Base-by-base conservation (phyloP, 2,329 filamentous ascomycete genomes). In the Lasiodiplodia citricola region DNA sequence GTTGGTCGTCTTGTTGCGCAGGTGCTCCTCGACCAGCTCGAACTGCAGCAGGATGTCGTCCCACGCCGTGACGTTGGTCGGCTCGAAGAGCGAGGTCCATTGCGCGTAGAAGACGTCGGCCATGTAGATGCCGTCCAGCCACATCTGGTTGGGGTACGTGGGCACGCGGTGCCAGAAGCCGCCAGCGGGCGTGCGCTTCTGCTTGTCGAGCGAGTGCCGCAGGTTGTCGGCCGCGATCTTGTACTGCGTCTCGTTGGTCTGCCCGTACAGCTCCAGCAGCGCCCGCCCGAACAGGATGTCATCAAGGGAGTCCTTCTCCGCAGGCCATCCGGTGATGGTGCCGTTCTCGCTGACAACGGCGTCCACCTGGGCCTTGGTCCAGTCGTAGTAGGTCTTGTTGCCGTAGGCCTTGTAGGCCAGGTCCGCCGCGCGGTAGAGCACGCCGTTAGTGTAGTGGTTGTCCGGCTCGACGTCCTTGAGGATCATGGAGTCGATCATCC, bases 261-360 rank as follows among this genome's bases (percentile, higher is more conserved):
- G 74, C 5, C 31, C 58, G 71, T 85, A 84, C 78, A 85, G 82
- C 71, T 80, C 84, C 1, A 88, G 78, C 47, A 86, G 77, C 72
- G 85, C 85, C 71, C 85, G 82, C 8, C 85, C 86, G 38, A 87
- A 80, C 6, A 86, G 83, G 70, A 87, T 82, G 69, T 87, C 83
- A 70, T 80, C 78, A 3, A 80, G 73, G 2, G 84, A 85, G 77
- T 87, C 52, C 51, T 64, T 64, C 38, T 68, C 67, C 23, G 58
- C 23, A 1, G 67, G 67, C 23, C 47, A 68, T 2, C 41, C 51
- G 4, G 37, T 51, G 38, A 68, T 65, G 4, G 81, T 83, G 14
- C 86, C 86, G 51, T 86, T 75, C n/a, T 77, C 72, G 1, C 79
- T 72, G 2, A 88, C 81, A 8, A 87, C 78, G 0, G 79, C 77